A percentile compares a stretch with the other conserved stretches of the same genome.
phyloP scores from a whole-genome alignment of 2,329 filamentous ascomycete species.

The Fusarium luffae region DNA sequence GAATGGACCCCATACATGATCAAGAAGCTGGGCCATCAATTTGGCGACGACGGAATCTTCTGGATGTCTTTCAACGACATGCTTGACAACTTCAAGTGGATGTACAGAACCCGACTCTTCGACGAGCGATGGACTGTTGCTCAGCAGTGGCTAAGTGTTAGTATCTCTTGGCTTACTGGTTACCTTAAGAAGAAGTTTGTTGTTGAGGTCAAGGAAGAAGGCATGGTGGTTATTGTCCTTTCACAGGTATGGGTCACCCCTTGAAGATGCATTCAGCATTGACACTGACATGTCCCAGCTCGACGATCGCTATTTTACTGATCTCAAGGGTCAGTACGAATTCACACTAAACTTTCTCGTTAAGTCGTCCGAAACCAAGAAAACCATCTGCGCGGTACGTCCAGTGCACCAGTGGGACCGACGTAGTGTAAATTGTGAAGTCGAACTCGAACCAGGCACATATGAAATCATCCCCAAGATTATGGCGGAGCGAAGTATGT shows the following conservation, averaged over 20 bases:
- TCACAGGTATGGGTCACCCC: conserved; percentile 48
- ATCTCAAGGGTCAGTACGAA: conserved; percentile 57
- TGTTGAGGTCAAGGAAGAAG: conserved; percentile 55
- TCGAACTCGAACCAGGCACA: conserved; percentile 74
- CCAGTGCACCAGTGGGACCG: conserved; percentile 56
- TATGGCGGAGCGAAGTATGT: conserved; percentile 61
- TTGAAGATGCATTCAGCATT: background rate
- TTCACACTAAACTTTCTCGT: conserved; percentile 58
- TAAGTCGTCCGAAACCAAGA: conserved; percentile 35
- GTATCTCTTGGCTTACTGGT: conserved; percentile 58
- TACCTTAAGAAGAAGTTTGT: conserved; percentile 59
- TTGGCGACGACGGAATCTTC: conserved; percentile 72
- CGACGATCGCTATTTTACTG: conserved; percentile 58
- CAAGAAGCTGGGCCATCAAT: conserved; percentile 70
- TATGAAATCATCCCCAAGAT: conserved; percentile 78
- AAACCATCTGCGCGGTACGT: conserved; percentile 39
- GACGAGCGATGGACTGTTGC: conserved; percentile 59
- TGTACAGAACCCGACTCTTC: conserved; percentile 60
- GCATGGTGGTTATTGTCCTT: conserved; percentile 57
- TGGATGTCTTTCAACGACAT: conserved; percentile 60
- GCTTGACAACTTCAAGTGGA: conserved; percentile 56
- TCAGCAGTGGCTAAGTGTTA: conserved; percentile 57
- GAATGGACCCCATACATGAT: conserved; percentile 82
- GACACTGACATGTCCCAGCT: conserved; percentile 47
- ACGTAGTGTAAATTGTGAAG: conserved; percentile 76